Percentiles rank a stretch among this genome's conserved stretches.
Conservation (phyloP, 75 land plant genomes). For the Picea glauca region DNA sequence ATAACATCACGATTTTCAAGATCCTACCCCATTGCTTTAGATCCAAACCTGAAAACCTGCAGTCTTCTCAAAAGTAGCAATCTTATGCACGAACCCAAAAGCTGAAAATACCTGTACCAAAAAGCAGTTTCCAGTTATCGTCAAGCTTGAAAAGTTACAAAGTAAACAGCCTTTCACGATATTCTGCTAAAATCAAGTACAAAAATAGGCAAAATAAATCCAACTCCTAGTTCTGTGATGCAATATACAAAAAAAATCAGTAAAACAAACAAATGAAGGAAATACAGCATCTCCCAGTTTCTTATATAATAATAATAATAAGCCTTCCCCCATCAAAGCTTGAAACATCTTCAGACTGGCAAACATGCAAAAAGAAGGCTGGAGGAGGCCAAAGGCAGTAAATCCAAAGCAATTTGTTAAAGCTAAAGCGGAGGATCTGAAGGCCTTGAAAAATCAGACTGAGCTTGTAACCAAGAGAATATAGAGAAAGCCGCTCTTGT, state of each 20-base stretch:
- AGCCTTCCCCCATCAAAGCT: too few species aligned
- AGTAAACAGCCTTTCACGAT: not conserved
- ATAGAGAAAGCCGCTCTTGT: too few species aligned
- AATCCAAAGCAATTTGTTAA: too few species aligned
- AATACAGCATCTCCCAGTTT: not conserved
- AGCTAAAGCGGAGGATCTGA: too few species aligned
- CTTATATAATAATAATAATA: not conserved
- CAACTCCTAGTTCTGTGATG: not conserved
- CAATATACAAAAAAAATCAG: not conserved
- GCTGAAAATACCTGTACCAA: constrained; percentile 70
- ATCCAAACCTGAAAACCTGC: constrained; percentile 70
- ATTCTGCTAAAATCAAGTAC: not conserved
- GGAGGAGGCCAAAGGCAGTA: too few species aligned
- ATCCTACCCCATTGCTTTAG: not conserved
- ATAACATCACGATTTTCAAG: not conserved
- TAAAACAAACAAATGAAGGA: not conserved
- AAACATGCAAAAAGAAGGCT: too few species aligned
- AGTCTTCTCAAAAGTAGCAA: constrained; percentile 79
- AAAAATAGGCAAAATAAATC: not conserved
- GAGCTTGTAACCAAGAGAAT: too few species aligned
- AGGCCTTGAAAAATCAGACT: too few species aligned
- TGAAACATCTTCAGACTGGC: too few species aligned
- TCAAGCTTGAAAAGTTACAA: not conserved
- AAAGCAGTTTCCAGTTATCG: not conserved
- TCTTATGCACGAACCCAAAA: constrained; percentile 76